Percentiles rank a stretch among this genome's conserved stretches.
phyloP scores from a whole-genome alignment of 441 rosid species.

The Adansonia gregorii region DNA sequence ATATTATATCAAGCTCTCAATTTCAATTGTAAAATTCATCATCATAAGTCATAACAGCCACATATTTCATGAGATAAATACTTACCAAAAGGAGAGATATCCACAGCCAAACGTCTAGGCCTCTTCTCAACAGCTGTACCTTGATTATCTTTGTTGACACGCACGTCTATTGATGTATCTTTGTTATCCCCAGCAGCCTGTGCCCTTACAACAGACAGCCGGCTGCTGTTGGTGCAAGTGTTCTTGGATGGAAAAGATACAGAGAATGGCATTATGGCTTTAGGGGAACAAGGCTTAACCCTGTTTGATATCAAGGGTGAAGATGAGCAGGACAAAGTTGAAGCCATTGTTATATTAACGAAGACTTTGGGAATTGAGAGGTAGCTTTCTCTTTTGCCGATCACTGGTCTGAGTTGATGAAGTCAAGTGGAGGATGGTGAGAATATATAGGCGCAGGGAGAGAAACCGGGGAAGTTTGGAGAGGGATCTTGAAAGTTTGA shows the following conservation, averaged over 20 bases:
- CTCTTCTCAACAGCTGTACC: constrained; percentile 47
- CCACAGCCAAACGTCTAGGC: constrained; percentile 45
- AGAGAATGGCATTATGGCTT: constrained; percentile 30
- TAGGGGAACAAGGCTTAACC: constrained; percentile 11
- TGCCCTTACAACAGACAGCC: constrained; percentile 43
- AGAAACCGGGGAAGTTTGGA: constrained; percentile 18
- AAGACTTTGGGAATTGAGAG: background rate
- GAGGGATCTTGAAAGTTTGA: constrained; percentile 48
- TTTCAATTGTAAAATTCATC: no score
- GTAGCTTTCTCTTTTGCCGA: background rate
- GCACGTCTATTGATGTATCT: constrained; percentile 59
- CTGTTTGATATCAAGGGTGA: constrained; percentile 38
- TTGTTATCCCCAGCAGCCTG: constrained; percentile 43
- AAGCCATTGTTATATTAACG: constrained; percentile 41
- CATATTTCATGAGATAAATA: background rate
- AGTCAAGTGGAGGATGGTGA: no score
- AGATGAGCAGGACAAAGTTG: constrained; percentile 42
- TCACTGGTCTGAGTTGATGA: background rate
- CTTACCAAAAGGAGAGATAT: constrained; percentile 71
- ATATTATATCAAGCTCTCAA: no score
- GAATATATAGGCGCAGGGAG: constrained; percentile 16
- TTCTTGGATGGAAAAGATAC: constrained; percentile 33
- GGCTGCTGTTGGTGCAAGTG: background rate
- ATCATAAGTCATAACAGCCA: no score
- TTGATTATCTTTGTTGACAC: constrained; percentile 43